Evolutionary conservation across 805 yeast genomes (phyloP).

Genomic region (Scheffersomyces lignosus): DNA sequence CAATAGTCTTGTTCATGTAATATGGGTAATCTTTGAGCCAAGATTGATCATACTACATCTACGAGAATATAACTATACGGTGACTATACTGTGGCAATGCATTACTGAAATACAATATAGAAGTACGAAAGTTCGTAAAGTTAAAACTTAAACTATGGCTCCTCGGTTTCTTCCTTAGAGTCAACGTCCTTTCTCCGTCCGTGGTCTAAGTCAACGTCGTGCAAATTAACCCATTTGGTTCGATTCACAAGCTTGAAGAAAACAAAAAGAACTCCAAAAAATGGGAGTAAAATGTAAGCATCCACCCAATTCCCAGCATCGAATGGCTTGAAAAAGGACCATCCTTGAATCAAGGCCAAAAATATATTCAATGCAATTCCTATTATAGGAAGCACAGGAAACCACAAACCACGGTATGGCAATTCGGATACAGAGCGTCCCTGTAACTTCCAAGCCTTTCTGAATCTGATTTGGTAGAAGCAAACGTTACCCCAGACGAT

Average conservation of each 20-base stretch:
- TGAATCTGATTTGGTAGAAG: slow-evolving; percentile 55
- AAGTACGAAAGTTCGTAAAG: too few relatives aligned
- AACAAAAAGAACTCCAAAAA: slow-evolving; percentile 44
- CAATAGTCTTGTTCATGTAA: too few relatives aligned
- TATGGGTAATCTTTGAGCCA: too few relatives aligned
- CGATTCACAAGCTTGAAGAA: slow-evolving; percentile 40
- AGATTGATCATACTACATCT: too few relatives aligned
- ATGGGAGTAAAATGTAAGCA: slow-evolving; percentile 62
- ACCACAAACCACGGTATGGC: slow-evolving; percentile 41
- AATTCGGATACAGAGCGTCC: slow-evolving; percentile 34
- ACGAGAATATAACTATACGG: too few relatives aligned
- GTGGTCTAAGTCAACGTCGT: slow-evolving; percentile 50
- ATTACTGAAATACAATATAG: too few relatives aligned
- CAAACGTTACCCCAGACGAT: slow-evolving; percentile 67
- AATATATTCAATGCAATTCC: slow-evolving; percentile 53
- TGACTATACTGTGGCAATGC: too few relatives aligned
- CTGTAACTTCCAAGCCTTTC: slow-evolving; percentile 42
- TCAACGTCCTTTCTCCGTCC: slow-evolving; percentile 47
- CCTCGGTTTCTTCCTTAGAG: too few relatives aligned
- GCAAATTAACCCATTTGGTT: slow-evolving; percentile 41
- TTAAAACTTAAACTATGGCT: too few relatives aligned
- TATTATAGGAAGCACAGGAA: slow-evolving; percentile 50
- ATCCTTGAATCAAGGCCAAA: slow-evolving; percentile 63
- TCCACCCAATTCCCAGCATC: slow-evolving; percentile 48
- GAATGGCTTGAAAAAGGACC: slow-evolving; percentile 63